A percentile compares a stretch with the other conserved stretches of the same genome.
Evolutionary conservation across 1,139 yeast genomes (phyloP).

Genomic region (Saccharomyces hybrid): DNA sequence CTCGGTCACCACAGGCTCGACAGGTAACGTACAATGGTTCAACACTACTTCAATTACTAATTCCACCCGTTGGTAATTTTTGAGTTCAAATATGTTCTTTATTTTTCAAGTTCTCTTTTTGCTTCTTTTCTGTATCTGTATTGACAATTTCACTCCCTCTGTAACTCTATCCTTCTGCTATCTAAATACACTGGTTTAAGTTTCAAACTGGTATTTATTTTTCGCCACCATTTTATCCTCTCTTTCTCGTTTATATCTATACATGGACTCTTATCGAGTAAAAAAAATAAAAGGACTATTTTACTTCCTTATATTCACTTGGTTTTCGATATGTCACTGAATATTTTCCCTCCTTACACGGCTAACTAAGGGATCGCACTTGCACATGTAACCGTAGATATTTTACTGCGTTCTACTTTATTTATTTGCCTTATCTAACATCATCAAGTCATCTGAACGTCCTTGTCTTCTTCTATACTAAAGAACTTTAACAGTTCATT

Average conservation of each 20-base stretch:
- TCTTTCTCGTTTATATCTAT: neutral
- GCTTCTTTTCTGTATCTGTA: neutral
- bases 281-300: neutral
- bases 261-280: neutral
- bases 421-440: neutral
- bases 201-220: neutral
- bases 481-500: neutral
- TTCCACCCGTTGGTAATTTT: neutral
- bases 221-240: neutral
- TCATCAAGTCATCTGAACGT: neutral
- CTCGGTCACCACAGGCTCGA: neutral
- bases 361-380: neutral
- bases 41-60: conserved; percentile 9
- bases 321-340: neutral
- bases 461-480: neutral
- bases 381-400: neutral
- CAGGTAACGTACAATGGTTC: conserved; percentile 4
- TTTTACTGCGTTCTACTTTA: neutral
- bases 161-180: neutral
- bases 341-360: neutral
- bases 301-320: neutral
- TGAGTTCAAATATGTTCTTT: neutral
- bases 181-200: neutral
- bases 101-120: neutral
- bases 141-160: neutral